Evolutionary conservation across 805 yeast genomes (phyloP).

Genomic region (Metschnikowia baotianmanensis): DNA sequence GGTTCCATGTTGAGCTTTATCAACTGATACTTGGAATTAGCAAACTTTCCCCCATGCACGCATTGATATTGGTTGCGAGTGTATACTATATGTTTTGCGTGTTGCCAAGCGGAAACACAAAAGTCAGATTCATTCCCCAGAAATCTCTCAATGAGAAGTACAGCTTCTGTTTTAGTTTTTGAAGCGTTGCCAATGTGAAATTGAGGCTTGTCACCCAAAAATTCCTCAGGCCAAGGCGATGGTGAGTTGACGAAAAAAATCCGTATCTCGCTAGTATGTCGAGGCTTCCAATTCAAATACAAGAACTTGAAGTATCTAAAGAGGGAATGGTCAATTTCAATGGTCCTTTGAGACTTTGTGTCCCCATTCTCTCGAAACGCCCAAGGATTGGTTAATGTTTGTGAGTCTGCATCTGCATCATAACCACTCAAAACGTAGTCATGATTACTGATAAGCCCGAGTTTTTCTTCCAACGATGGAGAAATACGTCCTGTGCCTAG

Average conservation of each 20-base stretch:
- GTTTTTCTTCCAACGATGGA: conserved; percentile 27
- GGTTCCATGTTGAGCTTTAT: conserved; percentile 30
- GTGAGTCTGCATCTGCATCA: conserved; percentile 1
- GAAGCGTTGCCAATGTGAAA: conserved; percentile 37
- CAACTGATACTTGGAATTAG: conserved; percentile 38
- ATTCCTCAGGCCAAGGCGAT: conserved; percentile 10
- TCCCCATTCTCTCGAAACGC: conserved; percentile 10
- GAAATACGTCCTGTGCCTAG: conserved; percentile 62
- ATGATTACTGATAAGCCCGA: conserved; percentile 54
- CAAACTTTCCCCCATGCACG: conserved; percentile 24
- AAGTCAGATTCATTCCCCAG: conserved; percentile 5
- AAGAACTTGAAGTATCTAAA: conserved; percentile 43
- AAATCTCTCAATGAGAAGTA: conserved; percentile 12
- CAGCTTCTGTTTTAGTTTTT: conserved; percentile 28
- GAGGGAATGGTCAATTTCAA: conserved; percentile 20
- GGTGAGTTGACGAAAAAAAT: conserved; percentile 23
- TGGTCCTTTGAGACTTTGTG: conserved; percentile 16
- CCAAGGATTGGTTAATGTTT: conserved; percentile 39
- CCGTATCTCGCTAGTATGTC: conserved; percentile 19
- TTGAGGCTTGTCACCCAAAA: conserved; percentile 41
- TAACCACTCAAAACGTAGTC: conserved; percentile 58
- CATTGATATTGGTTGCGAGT: conserved; percentile 22
- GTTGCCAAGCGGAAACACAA: conserved; percentile 15
- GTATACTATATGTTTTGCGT: conserved; percentile 3
- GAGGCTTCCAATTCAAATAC: conserved; percentile 68